Percentiles rank a stretch among this genome's conserved stretches.
Evolutionary conservation across 768 basidiomycete genomes (phyloP).

Genomic region (Leccinum boreale): DNA sequence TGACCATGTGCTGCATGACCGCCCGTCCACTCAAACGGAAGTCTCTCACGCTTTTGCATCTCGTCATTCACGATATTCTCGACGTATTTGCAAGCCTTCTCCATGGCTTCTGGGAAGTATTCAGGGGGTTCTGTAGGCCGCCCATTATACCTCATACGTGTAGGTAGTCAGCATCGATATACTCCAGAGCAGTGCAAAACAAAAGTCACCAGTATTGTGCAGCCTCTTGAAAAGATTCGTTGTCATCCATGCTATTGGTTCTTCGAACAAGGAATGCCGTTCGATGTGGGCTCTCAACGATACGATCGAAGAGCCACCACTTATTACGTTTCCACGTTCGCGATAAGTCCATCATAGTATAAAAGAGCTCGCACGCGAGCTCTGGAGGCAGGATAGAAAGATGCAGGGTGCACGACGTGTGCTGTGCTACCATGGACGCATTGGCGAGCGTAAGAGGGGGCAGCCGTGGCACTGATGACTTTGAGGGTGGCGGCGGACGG

Average conservation of each 20-base stretch:
- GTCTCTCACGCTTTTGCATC: slow-evolving; percentile 57
- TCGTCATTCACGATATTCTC: slow-evolving; percentile 72
- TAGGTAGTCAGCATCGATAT: slow-evolving; percentile 6
- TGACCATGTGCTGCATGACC: slow-evolving; percentile 20
- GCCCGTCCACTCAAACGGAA: slow-evolving; percentile 65
- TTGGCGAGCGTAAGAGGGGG: slow-evolving; percentile 63
- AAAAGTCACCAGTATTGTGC: slow-evolving; percentile 66
- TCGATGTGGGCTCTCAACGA: slow-evolving; percentile 84
- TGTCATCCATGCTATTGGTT: slow-evolving; percentile 40
- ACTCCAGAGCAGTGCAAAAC: background rate
- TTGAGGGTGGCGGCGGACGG: slow-evolving; percentile 43
- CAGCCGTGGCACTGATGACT: slow-evolving; percentile 34
- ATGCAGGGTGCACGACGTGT: slow-evolving; percentile 78
- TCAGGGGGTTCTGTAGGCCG: slow-evolving; percentile 53
- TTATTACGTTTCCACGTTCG: slow-evolving; percentile 66
- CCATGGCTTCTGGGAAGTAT: slow-evolving; percentile 65
- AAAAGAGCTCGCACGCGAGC: slow-evolving; percentile 72
- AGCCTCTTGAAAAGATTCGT: slow-evolving; percentile 63
- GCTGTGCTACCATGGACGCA: slow-evolving; percentile 59
- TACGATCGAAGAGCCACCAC: slow-evolving; percentile 81
- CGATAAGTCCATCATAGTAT: slow-evolving; percentile 64
- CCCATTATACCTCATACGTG: slow-evolving; percentile 70
- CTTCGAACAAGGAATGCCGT: slow-evolving; percentile 72
- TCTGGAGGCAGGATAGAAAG: slow-evolving; percentile 65
- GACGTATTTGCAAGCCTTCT: slow-evolving; percentile 70